Base-by-base conservation (phyloP, 2,329 filamentous ascomycete species). In the Pyrenophora seminiperda region DNA sequence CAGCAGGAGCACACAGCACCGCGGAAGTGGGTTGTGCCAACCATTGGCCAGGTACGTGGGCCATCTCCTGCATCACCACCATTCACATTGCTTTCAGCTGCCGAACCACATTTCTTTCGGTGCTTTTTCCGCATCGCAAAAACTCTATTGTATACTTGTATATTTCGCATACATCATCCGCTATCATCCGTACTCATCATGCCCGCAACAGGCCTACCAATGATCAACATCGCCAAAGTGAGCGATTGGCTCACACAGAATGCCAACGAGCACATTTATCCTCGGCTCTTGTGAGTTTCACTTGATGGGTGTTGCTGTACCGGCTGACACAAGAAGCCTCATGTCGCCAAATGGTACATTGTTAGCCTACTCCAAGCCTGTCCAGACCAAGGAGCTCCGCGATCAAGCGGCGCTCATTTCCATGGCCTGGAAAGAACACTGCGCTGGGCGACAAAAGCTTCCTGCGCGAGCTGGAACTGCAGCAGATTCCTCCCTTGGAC, bases 261-360 rank as follows among this genome's bases (percentile, higher is more conserved):
- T 60, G 72, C 72, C 47, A 74, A 78, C 53, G 67, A 73, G 32
- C 66, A 72, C 36, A 68, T 78, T 9, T 78, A 75, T 59, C 74
- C 74, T 19, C 71, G 73, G 29, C 76, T 77, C 63, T 76, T 74
- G 72, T 75, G 60, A 62, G 72, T 68, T 27, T 7, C n/a, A 30
- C 17, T 18, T 36, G 33, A 14, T n/a, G 15, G 9, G 11, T 14
- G 10, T 5, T 39, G 10, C 33, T 30, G 9, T 13, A 18, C 29
- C n/a, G 5, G 36, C 56, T 65, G 31, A 65, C 36, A 5, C 13
- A 36, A 38, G 11, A 46, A 77, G 75, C 54, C 65, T 80, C 46
- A 81, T 79, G 75, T 79, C 78, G 22, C 76, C 76, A 17, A 80
- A 79, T 58, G 78, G 77, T 54, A 79, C 77, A 2, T 63, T 81